phyloP scores from a whole-genome alignment of 768 basidiomycete genomes.

The Termitomyces sp. region DNA sequence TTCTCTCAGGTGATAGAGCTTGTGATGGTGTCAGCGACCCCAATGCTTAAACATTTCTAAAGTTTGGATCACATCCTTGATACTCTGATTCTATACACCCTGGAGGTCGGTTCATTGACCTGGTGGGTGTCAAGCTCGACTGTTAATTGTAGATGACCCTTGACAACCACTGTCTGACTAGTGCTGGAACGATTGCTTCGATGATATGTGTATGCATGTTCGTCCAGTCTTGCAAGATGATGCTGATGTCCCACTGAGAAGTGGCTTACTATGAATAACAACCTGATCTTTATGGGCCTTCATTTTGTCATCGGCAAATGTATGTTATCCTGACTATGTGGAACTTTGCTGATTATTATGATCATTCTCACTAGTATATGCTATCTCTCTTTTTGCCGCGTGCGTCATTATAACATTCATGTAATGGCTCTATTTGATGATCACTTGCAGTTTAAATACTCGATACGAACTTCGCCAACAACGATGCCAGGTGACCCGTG shows the following conservation, averaged over 20 bases:
- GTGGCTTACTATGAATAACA: slow-evolving; percentile 43
- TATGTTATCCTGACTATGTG: slow-evolving; percentile 9
- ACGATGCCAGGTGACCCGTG: background rate
- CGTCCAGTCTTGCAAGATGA: background rate
- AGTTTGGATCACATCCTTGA: slow-evolving; percentile 36
- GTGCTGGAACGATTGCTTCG: slow-evolving; percentile 41
- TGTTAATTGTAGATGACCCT: background rate
- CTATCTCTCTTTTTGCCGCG: slow-evolving; percentile 22
- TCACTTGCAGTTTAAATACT: slow-evolving; percentile 15
- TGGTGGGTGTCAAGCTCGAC: slow-evolving; percentile 18
- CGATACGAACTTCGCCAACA: slow-evolving; percentile 18
- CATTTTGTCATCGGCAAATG: slow-evolving; percentile 36
- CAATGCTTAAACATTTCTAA: background rate
- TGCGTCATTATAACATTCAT: background rate
- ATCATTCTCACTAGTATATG: background rate
- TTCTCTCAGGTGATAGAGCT: slow-evolving; percentile 21
- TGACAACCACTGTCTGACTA: slow-evolving; percentile 9
- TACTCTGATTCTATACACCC: slow-evolving; percentile 36
- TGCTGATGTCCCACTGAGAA: slow-evolving; percentile 8
- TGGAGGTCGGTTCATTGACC: slow-evolving; percentile 39
- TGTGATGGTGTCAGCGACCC: background rate
- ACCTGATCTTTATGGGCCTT: slow-evolving; percentile 36
- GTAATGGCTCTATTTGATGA: background rate
- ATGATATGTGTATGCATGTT: slow-evolving; percentile 41
- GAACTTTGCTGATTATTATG: background rate